Conservation (phyloP, 345 rosid genomes). For the Salix arbutifolia region DNA sequence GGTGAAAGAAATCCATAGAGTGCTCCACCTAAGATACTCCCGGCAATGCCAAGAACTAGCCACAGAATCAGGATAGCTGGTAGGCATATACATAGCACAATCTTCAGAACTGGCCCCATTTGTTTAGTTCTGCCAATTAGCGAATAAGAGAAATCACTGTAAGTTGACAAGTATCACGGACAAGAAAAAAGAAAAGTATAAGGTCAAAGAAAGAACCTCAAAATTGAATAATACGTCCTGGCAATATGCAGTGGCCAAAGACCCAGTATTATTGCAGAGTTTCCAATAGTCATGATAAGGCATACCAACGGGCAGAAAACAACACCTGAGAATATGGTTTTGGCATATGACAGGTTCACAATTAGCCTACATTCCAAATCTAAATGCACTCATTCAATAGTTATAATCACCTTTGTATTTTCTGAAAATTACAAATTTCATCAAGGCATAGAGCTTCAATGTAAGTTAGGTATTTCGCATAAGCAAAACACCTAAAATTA, state of each 20-base stretch:
- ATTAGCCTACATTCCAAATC: background rate
- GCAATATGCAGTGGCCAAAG: constrained; percentile 57
- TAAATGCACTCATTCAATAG: background rate
- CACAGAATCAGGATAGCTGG: constrained; percentile 53
- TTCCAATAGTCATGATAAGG: constrained; percentile 64
- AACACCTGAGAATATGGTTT: constrained; percentile 46
- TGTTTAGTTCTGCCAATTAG: constrained; percentile 57
- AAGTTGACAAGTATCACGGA: background rate
- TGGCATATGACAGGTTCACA: background rate
- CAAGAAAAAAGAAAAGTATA: constrained; percentile 7
- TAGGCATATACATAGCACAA: constrained; percentile 55
- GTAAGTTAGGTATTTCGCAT: background rate
- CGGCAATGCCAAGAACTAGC: constrained; percentile 55
- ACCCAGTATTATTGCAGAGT: constrained; percentile 60
- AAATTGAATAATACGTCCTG: constrained; percentile 66
- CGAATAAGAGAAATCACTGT: constrained; percentile 17
- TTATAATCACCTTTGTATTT: constrained; percentile 2
- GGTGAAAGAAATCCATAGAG: constrained; percentile 80
- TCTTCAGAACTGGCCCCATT: constrained; percentile 77
- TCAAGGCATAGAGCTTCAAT: background rate
- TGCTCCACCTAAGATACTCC: constrained; percentile 64
- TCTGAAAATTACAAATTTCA: background rate
- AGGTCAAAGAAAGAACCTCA: constrained; percentile 49
- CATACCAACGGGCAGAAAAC: constrained; percentile 65
- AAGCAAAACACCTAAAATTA: background rate